phyloP scores from a whole-genome alignment of 75 land plant species.

The Cupressus sempervirens region DNA sequence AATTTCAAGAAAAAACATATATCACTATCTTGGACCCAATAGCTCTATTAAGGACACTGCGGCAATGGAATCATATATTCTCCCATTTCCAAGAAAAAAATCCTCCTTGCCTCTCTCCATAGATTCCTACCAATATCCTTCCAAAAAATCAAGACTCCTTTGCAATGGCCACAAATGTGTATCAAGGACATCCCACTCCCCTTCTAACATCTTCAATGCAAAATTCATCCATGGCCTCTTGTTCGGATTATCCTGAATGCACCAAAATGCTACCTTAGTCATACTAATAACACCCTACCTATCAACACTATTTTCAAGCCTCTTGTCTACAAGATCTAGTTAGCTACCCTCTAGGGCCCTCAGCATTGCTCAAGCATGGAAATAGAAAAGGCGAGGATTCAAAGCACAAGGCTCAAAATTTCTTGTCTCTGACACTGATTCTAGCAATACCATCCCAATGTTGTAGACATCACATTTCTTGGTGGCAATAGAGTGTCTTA shows the following conservation, averaged over 20 bases:
- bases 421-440: slow-evolving; percentile 19
- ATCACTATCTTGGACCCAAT: background rate
- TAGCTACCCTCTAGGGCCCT: slow-evolving; percentile 11
- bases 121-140: slow-evolving; percentile 1
- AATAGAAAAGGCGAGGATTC: slow-evolving; percentile 16
- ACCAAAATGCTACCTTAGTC: slow-evolving; percentile 27
- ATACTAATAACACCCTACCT: slow-evolving; percentile 13
- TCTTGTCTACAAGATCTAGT: slow-evolving; percentile 11
- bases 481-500: slow-evolving; percentile 13
- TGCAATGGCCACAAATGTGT: slow-evolving; percentile 2
- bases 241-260: slow-evolving; percentile 25
- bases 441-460: slow-evolving; percentile 35
- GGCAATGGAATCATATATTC: background rate
- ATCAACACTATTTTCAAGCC: background rate
- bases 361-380: slow-evolving; percentile 24
- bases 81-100: background rate
- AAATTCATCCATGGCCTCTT: slow-evolving; percentile 33
- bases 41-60: background rate
- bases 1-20: background rate
- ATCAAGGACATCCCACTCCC: slow-evolving; percentile 14
- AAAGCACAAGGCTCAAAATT: slow-evolving; percentile 18
- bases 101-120: background rate
- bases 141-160: slow-evolving; percentile 5
- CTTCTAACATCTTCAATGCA: slow-evolving; percentile 37
- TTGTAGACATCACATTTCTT: slow-evolving; percentile 34